phyloP scores from a whole-genome alignment of 306 rosid genomes.

The Castanopsis chinensis region DNA sequence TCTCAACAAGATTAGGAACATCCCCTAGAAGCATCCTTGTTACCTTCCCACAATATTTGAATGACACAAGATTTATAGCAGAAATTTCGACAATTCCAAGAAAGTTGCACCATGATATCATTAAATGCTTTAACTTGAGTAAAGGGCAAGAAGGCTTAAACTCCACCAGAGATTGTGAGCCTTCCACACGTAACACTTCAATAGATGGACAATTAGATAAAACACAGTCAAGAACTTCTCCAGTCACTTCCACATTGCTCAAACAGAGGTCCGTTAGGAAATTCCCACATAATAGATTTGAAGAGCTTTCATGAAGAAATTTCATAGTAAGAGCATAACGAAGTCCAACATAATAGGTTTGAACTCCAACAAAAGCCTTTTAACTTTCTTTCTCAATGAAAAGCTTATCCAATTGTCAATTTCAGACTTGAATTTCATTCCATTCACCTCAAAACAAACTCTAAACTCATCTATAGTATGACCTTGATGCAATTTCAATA shows the following conservation, averaged over 20 bases:
- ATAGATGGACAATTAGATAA: background rate
- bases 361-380: background rate
- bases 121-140: background rate
- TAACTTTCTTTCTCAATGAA: background rate
- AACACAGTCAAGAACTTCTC: background rate
- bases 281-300: background rate
- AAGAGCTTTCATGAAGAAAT: background rate
- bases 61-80: background rate
- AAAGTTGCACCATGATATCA: background rate
- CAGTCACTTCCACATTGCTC: background rate
- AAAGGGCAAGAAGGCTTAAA: background rate
- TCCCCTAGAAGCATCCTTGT: no score
- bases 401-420: background rate
- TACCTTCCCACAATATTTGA: background rate
- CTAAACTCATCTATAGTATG: background rate
- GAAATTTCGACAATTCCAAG: background rate
- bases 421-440: background rate
- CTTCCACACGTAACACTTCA: background rate
- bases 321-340: background rate
- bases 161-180: background rate
- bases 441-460: background rate
- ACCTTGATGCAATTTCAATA: background rate
- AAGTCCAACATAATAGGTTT: background rate
- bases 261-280: background rate
- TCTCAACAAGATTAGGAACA: no score